A percentile compares a stretch with the other conserved stretches of the same genome.
Conservation (phyloP, 768 basidiomycete genomes). For the Amanita muscaria region DNA sequence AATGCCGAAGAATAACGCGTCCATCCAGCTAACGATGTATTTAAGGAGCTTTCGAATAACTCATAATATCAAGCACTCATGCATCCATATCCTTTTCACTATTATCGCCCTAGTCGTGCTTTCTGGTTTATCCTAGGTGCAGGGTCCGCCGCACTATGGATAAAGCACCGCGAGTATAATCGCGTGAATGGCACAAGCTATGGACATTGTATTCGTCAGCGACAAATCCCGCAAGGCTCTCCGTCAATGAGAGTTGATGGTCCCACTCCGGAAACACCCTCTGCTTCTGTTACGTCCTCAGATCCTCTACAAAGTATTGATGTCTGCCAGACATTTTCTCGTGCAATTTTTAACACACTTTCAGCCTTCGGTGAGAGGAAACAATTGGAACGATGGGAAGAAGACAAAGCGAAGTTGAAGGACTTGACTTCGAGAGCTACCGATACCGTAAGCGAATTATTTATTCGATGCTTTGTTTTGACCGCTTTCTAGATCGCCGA, state of each 20-base stretch:
- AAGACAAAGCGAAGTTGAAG: conserved; percentile 37
- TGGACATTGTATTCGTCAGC: conserved; percentile 25
- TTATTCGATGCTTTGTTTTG: not conserved
- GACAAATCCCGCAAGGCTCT: too few relatives aligned
- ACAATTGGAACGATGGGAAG: conserved; percentile 31
- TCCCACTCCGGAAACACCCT: too few relatives aligned
- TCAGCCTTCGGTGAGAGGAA: conserved; percentile 14
- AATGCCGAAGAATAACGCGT: conserved; percentile 2
- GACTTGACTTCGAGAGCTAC: conserved; percentile 40
- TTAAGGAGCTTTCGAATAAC: not conserved
- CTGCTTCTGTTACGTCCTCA: too few relatives aligned
- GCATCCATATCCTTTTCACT: conserved; percentile 1
- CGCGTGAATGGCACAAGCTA: conserved; percentile 20
- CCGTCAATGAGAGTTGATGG: too few relatives aligned
- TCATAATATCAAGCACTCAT: not conserved
- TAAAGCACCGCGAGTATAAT: conserved; percentile 29
- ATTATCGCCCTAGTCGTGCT: conserved; percentile 43
- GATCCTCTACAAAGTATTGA: too few relatives aligned
- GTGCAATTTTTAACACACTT: conserved; percentile 20
- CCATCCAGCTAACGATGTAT: not conserved
- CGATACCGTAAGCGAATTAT: conserved; percentile 33
- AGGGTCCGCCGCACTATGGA: conserved; percentile 29
- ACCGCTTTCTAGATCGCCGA: conserved; percentile 42
- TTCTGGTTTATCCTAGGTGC: conserved; percentile 67
- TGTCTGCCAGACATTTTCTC: conserved; percentile 13